Evolutionary conservation across 2,329 filamentous ascomycete species (phyloP).

Genomic region (Ceratocystis cubensis): DNA sequence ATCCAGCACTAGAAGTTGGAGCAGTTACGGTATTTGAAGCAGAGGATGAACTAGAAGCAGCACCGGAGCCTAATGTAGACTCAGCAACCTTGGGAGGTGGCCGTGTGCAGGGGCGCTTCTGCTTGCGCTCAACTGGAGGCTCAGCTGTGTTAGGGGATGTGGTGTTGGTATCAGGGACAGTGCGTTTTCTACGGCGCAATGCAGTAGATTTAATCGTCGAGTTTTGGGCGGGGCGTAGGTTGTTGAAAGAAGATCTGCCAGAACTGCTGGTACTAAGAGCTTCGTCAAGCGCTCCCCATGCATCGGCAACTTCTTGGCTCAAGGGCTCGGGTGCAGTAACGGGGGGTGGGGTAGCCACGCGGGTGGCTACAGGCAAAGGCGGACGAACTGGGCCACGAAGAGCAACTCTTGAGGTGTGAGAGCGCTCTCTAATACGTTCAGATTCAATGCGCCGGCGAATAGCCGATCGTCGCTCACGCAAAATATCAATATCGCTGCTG

Average conservation of each 20-base stretch:
- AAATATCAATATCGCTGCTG: conserved; percentile 25
- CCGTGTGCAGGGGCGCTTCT: conserved; percentile 77
- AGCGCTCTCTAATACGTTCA: conserved; percentile 31
- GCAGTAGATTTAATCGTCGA: neutral
- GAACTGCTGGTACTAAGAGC: conserved; percentile 48
- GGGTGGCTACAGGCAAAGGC: neutral
- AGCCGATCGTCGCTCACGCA: conserved; percentile 40
- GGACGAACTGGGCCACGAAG: neutral
- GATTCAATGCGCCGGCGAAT: conserved; percentile 41
- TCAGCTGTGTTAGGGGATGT: conserved; percentile 24
- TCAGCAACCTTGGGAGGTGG: conserved; percentile 35
- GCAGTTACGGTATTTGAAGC: neutral
- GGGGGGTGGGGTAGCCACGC: neutral
- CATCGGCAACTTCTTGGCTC: conserved; percentile 58
- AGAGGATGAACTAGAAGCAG: conserved; percentile 15
- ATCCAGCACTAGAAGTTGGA: conserved; percentile 17
- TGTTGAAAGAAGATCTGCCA: neutral
- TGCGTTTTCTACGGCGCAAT: conserved; percentile 2
- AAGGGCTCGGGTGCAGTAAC: neutral
- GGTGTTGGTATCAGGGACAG: neutral
- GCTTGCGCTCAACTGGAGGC: conserved; percentile 50
- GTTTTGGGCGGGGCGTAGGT: neutral
- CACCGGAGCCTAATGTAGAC: conserved; percentile 27
- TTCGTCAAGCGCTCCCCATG: conserved; percentile 85
- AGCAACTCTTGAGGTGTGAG: neutral